Conservation (phyloP, 768 basidiomycete genomes). For the Termitomyces sp. region DNA sequence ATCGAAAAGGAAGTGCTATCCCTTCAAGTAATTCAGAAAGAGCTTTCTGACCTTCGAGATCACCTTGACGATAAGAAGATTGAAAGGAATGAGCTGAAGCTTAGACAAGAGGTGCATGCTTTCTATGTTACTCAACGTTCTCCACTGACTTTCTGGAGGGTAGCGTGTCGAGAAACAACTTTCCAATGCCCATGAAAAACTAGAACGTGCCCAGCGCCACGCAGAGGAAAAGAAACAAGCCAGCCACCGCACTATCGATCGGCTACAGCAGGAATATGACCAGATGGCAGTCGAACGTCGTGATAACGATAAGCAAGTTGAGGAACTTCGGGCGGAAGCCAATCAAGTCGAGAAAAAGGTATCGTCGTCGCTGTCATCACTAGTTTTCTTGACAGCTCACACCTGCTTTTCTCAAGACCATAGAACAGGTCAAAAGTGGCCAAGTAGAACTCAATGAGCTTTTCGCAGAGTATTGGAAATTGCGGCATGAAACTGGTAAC, state of each 20-base stretch:
- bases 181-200: conserved; percentile 76
- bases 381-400: background rate
- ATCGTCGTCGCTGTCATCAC: background rate
- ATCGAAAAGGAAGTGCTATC: conserved; percentile 63
- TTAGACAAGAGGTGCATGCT: conserved; percentile 57
- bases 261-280: conserved; percentile 74
- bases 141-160: background rate
- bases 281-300: conserved; percentile 71
- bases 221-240: conserved; percentile 74
- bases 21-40: conserved; percentile 63
- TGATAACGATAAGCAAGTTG: conserved; percentile 74
- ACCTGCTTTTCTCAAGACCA: conserved; percentile 44
- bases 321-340: conserved; percentile 69
- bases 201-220: conserved; percentile 72
- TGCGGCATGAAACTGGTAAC: conserved; percentile 72
- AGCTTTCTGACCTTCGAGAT: conserved; percentile 63
- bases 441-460: conserved; percentile 80
- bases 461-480: conserved; percentile 77
- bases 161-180: conserved; percentile 82
- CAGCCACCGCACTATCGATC: conserved; percentile 70
- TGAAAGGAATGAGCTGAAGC: conserved; percentile 63
- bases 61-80: conserved; percentile 69
- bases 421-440: conserved; percentile 67
- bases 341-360: conserved; percentile 67
- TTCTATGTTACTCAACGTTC: background rate